Evolutionary conservation across 176 grass and related monocot genomes (phyloP), one percentile per base, ranked within the genome.

Genomic region (Hyparrhenia diplandra): DNA sequence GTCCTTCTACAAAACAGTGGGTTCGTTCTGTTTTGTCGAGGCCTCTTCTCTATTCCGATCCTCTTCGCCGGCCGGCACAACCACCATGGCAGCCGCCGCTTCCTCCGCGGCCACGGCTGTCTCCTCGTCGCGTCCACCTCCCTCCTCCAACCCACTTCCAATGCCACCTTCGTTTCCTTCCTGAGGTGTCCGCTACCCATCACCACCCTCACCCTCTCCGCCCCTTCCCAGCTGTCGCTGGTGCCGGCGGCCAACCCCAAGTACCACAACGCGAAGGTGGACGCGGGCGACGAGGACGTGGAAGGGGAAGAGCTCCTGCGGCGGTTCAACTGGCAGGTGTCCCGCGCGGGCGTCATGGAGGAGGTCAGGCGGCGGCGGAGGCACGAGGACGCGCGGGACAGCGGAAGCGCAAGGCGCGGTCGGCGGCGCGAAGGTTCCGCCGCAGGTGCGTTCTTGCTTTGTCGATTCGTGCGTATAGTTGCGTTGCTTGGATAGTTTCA

Each of bases 361-460:
- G 94, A 97, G 88, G 66, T 90, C 64, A 86, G 76, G 84, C 46
- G 91, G 69, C 82, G 91, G 34, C 75, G 91, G 36, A 67, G 89
- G 77, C 84, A 83, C 77, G 91, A 97, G 31, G 31, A 32, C 31
- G 31, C 31, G 31, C 31, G 31, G 91, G 83, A 97, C 66, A 88
- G 89, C 57, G 37, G 79, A 94, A 90, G 72, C 81, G 91, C 54
- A 94, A 94, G 82, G 69, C 60, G 0, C 82, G 85, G 5, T 76
- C 82, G 14, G 84, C 75, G 3, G 84, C 52, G 3, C 74, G 86
- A 20, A 85, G 16, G 78, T 46, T 75, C 18, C 79, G 82, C 46
- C 76, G 77, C 29, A 90, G 90, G 88, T 90, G 24, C n/a, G n/a
- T 11, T 4, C 51, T 86, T 17, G 1, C 28, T 42, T 42, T 42